Evolutionary conservation across 345 rosid species (phyloP).

Genomic region (Trapa bicornis): DNA sequence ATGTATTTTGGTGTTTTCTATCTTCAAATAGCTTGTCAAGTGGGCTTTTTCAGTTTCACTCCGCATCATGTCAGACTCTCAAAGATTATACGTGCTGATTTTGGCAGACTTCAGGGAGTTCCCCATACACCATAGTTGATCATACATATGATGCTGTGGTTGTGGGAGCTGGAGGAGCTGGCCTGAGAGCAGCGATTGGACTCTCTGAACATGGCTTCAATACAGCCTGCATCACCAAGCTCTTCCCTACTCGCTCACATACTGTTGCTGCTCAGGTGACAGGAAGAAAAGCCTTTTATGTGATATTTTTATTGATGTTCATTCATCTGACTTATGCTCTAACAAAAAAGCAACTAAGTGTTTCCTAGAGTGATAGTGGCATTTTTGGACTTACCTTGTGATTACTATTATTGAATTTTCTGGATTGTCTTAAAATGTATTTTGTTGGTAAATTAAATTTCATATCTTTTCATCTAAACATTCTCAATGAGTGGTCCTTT

Average conservation of each 20-base stretch:
- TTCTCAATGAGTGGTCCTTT: background rate
- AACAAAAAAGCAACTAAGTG: background rate
- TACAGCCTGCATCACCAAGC: slow-evolving; percentile 98
- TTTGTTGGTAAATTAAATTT: background rate
- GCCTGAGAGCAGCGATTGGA: slow-evolving; percentile 91
- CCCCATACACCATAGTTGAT: slow-evolving; percentile 69
- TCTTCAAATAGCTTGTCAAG: background rate
- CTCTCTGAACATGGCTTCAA: slow-evolving; percentile 98
- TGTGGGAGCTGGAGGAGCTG: slow-evolving; percentile 98
- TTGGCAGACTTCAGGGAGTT: background rate
- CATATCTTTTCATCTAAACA: too few species aligned
- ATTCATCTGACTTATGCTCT: background rate
- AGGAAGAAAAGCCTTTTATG: background rate
- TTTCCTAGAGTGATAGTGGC: background rate
- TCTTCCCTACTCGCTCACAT: slow-evolving; percentile 91
- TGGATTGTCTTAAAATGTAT: background rate
- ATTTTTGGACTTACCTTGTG: background rate
- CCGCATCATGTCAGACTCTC: background rate
- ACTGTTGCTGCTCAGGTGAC: slow-evolving; percentile 97
- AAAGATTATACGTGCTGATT: background rate
- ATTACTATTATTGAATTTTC: background rate
- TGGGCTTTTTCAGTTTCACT: background rate
- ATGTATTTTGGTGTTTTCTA: background rate
- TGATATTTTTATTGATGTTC: background rate
- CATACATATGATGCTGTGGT: slow-evolving; percentile 94